Evolutionary conservation across 2,329 filamentous ascomycete species (phyloP).

Genomic region (Hymenoscyphus linearis): DNA sequence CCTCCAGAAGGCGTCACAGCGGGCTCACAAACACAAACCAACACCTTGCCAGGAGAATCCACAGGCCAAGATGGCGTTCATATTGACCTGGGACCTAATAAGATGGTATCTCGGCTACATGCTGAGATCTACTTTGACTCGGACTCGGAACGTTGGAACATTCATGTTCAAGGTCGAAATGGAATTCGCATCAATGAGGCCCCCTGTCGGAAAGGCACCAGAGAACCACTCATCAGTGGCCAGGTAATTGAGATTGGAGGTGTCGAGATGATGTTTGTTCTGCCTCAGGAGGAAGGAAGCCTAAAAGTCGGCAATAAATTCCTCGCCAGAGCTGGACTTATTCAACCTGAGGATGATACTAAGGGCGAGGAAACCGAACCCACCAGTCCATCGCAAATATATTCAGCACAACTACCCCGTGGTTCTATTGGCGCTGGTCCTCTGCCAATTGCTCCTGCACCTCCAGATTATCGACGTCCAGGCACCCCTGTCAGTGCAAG

Average conservation of each 20-base stretch:
- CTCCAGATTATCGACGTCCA: conserved; percentile 54
- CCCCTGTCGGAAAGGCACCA: conserved; percentile 59
- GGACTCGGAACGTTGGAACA: conserved; percentile 69
- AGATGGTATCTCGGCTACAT: conserved; percentile 73
- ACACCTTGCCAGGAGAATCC: conserved; percentile 4
- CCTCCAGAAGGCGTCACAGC: conserved; percentile 47
- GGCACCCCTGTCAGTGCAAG: conserved; percentile 45
- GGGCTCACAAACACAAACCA: conserved; percentile 9
- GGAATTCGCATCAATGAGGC: conserved; percentile 78
- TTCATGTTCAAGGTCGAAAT: conserved; percentile 86
- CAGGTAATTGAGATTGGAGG: conserved; percentile 88
- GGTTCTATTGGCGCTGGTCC: conserved; percentile 27
- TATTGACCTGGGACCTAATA: conserved; percentile 83
- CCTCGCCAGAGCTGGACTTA: conserved; percentile 60
- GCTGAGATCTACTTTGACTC: conserved; percentile 69
- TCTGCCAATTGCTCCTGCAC: conserved; percentile 52
- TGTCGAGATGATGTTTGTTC: conserved; percentile 97
- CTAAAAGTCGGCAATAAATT: conserved; percentile 65
- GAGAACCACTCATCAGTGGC: conserved; percentile 69
- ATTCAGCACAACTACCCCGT: conserved; percentile 3
- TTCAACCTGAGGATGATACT: conserved; percentile 22
- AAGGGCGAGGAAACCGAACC: conserved; percentile 12
- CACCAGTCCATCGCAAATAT: conserved; percentile 6
- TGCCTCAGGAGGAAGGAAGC: conserved; percentile 66
- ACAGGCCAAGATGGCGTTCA: conserved; percentile 47